Percentiles rank a stretch among this genome's conserved stretches.
Evolutionary conservation across 106 monocot species (phyloP).

Genomic region (Dendrobium huoshanense): DNA sequence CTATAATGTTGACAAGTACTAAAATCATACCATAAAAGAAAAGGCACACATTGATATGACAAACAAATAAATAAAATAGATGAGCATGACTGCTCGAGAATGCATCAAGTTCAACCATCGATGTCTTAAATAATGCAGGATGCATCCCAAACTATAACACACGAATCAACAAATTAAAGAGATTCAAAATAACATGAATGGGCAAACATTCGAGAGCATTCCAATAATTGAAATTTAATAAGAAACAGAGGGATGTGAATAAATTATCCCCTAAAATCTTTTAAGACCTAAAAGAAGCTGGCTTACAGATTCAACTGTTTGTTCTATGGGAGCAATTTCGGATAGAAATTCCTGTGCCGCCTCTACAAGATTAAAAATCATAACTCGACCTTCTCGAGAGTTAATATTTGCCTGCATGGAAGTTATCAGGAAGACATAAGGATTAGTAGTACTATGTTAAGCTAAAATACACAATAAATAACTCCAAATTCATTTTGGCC

Average conservation of each 20-base stretch:
- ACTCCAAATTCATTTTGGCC: background rate
- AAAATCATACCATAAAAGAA: background rate
- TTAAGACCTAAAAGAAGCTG: background rate
- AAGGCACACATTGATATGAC: background rate
- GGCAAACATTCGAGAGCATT: background rate
- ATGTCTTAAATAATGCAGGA: background rate
- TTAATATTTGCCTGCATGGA: conserved; percentile 64
- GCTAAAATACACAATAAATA: background rate
- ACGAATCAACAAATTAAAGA: background rate
- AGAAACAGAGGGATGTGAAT: background rate
- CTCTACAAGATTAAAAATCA: conserved; percentile 90
- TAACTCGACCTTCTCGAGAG: conserved; percentile 88
- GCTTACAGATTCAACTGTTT: conserved; percentile 47
- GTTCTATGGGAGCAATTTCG: conserved; percentile 35
- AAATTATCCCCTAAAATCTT: background rate
- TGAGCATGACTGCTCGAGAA: background rate
- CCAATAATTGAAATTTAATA: background rate
- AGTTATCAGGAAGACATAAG: background rate
- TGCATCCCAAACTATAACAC: background rate
- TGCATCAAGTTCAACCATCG: background rate
- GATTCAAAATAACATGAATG: background rate
- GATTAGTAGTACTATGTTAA: background rate
- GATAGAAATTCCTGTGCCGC: conserved; percentile 93
- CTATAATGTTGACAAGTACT: background rate
- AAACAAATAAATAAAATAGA: background rate